phyloP scores from a whole-genome alignment of 2,329 filamentous ascomycete genomes.

The Talaromyces sp. region DNA sequence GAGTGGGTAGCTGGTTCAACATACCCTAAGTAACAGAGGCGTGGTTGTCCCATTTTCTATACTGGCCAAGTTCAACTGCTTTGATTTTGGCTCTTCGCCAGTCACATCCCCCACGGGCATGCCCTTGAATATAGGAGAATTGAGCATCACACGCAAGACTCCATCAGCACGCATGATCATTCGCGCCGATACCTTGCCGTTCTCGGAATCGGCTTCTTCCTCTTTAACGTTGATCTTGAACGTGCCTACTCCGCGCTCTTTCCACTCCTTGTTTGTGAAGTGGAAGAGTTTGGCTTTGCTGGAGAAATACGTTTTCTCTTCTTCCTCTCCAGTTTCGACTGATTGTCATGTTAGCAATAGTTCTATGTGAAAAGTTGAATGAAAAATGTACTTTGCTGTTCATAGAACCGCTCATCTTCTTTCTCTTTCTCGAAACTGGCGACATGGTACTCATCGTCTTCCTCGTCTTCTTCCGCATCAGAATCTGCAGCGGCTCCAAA shows the following conservation, averaged over 20 bases:
- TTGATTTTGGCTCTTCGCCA: constrained; percentile 61
- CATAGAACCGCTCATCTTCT: constrained; percentile 44
- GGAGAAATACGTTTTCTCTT: constrained; percentile 68
- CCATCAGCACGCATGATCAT: constrained; percentile 90
- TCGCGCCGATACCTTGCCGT: constrained; percentile 51
- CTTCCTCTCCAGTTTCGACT: constrained; percentile 85
- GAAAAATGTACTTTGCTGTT: constrained; percentile 59
- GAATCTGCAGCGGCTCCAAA: constrained; percentile 65
- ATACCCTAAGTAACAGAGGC: constrained; percentile 53
- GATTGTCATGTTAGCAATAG: constrained; percentile 21
- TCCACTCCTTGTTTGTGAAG: constrained; percentile 72
- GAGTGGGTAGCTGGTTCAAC: constrained; percentile 14
- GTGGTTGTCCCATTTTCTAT: constrained; percentile 49
- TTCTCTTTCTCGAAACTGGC: constrained; percentile 47
- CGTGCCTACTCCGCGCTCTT: constrained; percentile 78
- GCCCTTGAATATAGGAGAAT: constrained; percentile 70
- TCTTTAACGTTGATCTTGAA: constrained; percentile 75
- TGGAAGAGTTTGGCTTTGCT: constrained; percentile 81
- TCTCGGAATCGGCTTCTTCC: constrained; percentile 53
- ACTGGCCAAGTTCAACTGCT: constrained; percentile 60
- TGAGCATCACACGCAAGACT: constrained; percentile 78
- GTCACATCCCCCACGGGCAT: constrained; percentile 67
- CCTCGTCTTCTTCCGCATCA: constrained; percentile 42
- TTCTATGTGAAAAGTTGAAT: not conserved
- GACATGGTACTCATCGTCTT: constrained; percentile 41